Conservation (phyloP, 768 basidiomycete species). For the Russula virescens region DNA sequence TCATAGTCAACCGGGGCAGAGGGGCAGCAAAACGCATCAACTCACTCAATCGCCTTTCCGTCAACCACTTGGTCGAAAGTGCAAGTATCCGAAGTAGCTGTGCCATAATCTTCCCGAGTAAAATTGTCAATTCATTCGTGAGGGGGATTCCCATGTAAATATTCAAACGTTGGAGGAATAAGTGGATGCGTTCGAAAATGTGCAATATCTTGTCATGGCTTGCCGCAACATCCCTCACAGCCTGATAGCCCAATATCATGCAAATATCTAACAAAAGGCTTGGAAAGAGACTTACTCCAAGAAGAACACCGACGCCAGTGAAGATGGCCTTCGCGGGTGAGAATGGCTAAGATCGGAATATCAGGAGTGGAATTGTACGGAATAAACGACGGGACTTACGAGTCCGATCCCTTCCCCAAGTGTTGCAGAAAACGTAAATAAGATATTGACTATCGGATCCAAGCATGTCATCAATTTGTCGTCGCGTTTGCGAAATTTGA, state of each 20-base stretch:
- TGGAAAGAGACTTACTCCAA: too few species aligned
- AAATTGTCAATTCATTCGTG: not conserved
- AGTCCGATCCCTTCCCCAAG: not conserved
- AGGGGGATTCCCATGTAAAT: not conserved
- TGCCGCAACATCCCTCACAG: not conserved
- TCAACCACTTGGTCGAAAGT: too few species aligned
- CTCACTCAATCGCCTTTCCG: too few species aligned
- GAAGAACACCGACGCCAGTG: too few species aligned
- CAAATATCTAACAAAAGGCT: too few species aligned
- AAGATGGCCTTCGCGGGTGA: too few species aligned
- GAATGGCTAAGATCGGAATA: too few species aligned
- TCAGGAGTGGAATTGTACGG: not conserved
- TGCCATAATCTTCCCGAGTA: not conserved
- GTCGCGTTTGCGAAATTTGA: not conserved
- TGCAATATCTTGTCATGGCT: not conserved
- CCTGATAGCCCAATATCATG: too few species aligned
- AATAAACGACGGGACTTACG: not conserved
- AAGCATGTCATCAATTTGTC: not conserved
- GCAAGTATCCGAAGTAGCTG: too few species aligned
- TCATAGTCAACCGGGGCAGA: not conserved
- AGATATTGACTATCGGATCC: not conserved
- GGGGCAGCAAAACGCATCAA: not conserved
- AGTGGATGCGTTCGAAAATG: too few species aligned
- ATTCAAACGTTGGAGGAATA: too few species aligned
- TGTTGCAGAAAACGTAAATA: too few species aligned